Evolutionary conservation across 23 red algal species (phyloP).

Genomic region (Gracilariopsis chorda): DNA sequence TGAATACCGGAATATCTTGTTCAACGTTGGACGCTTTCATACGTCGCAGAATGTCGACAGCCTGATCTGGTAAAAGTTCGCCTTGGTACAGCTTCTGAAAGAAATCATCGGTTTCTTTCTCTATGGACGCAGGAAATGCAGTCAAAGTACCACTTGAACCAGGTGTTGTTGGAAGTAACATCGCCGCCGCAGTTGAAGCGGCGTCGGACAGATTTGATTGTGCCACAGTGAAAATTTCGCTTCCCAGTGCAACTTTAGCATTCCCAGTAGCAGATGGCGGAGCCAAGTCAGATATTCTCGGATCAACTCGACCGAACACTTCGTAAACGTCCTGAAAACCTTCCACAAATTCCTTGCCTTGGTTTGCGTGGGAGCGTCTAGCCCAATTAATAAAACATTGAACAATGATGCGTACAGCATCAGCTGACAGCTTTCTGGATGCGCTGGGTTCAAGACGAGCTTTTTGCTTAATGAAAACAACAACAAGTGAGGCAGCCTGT

Average conservation of each 20-base stretch:
- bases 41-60: slow-evolving; percentile 41
- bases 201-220: too few species aligned
- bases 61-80: slow-evolving; percentile 24
- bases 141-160: background rate
- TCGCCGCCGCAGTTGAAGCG: slow-evolving; percentile 23
- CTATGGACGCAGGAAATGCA: slow-evolving; percentile 65
- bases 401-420: slow-evolving; percentile 25
- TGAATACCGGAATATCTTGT: slow-evolving; percentile 56
- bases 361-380: background rate
- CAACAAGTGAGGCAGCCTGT: slow-evolving; percentile 31
- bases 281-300: background rate
- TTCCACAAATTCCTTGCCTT: background rate
- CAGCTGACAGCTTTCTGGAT: background rate
- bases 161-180: background rate
- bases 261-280: background rate
- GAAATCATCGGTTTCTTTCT: slow-evolving; percentile 72
- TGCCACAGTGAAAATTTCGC: background rate
- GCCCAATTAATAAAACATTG: background rate
- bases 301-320: background rate
- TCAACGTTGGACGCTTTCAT: slow-evolving; percentile 22
- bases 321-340: background rate
- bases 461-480: slow-evolving; percentile 35
- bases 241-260: background rate
- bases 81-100: slow-evolving; percentile 65
- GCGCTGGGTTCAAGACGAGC: background rate